These are phyloP conservation scores for Drechslerella dactyloides DNA, from an alignment of 2,329 filamentous ascomycete genomes.

Conservation along the genomic window DNA sequence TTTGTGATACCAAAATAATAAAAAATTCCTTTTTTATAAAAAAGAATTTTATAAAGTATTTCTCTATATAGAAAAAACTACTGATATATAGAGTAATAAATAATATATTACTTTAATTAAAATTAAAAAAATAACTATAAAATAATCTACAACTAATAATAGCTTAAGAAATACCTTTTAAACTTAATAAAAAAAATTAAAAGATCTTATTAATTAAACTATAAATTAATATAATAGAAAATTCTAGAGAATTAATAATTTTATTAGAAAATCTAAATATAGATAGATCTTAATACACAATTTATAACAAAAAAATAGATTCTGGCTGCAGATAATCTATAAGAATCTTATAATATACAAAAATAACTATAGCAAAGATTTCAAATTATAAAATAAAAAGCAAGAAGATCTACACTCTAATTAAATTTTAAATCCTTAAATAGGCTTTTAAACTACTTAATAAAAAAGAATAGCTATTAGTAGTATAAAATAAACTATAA, in stretches of 20 bases:
- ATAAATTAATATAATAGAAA: conserved; percentile 4
- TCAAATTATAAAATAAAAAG: not conserved
- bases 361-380: not conserved
- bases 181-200: conserved; percentile 12
- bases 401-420: too few species aligned
- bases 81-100: conserved; percentile 11
- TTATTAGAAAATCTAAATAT: conserved; percentile 4
- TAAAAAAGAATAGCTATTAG: too few species aligned
- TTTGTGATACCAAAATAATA: conserved; percentile 16
- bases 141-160: not conserved
- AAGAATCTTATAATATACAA: not conserved
- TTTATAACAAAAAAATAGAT: not conserved
- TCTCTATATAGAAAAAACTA: conserved; percentile 31
- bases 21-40: conserved; percentile 12
- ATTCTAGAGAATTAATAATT: not conserved
- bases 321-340: not conserved
- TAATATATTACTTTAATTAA: conserved; percentile 3
- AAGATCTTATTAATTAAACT: not conserved
- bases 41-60: conserved; percentile 17
- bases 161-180: not conserved
- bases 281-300: not conserved
- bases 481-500: too few species aligned
- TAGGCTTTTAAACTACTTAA: too few species aligned
- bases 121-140: conserved; percentile 4
- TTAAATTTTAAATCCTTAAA: too few species aligned